phyloP scores from a whole-genome alignment of 2,329 filamentous ascomycete genomes.

The Fusarium incarnatum region DNA sequence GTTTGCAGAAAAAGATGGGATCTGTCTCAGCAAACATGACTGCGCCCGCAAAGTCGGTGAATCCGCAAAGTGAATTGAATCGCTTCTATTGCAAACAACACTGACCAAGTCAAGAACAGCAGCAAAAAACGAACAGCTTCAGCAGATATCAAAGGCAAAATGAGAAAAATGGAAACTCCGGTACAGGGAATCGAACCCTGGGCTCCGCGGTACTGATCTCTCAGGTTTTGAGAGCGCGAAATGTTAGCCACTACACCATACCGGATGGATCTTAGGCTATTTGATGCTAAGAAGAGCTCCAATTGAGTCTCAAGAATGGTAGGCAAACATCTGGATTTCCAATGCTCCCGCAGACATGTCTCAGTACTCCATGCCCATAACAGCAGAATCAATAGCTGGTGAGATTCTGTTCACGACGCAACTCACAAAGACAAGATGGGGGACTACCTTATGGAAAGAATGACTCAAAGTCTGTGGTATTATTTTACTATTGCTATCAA shows the following conservation, averaged over 20 bases:
- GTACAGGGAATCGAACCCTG: conserved; percentile 48
- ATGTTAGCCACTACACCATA: conserved; percentile 53
- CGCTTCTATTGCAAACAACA: no score
- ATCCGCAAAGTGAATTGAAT: not conserved
- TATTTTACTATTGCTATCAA: not conserved
- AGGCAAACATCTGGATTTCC: fast-evolving
- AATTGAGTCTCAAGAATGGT: fast-evolving
- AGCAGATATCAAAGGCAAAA: not conserved
- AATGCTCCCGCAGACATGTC: no score
- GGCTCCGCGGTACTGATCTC: conserved; percentile 43
- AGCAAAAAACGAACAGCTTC: no score
- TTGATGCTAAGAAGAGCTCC: no score
- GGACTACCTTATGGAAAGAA: not conserved
- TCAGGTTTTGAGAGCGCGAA: conserved; percentile 49
- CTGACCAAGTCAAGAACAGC: no score
- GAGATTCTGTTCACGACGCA: no score
- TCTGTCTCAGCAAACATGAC: not conserved
- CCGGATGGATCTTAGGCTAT: conserved; percentile 31
- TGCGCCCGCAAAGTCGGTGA: not conserved
- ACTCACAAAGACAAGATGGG: no score
- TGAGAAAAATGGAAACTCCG: conserved; percentile 17
- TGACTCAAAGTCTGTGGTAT: not conserved
- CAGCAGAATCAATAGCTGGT: not conserved
- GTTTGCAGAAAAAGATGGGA: not conserved
- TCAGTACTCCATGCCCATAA: fast-evolving